phyloP scores from a whole-genome alignment of 352 stramenopile genomes.

The Phytopythium mirpurense region DNA sequence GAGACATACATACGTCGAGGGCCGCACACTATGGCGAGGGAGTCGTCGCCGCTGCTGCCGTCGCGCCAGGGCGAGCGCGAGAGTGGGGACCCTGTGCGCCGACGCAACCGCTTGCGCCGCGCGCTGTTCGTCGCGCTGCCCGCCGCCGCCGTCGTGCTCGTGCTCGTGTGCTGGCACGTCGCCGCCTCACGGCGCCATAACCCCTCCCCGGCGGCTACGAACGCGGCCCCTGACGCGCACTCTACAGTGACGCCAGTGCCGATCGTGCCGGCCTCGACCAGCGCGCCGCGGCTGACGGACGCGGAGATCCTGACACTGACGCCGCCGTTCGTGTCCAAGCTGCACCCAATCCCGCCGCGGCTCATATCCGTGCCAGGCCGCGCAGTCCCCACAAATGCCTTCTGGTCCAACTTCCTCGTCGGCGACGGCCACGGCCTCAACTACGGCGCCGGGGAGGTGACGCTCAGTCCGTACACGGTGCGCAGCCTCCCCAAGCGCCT shows the following conservation, averaged over 20 bases:
- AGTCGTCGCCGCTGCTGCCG: conserved; percentile 53
- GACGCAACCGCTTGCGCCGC: conserved; percentile 26
- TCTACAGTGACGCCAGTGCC: background rate
- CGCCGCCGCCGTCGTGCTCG: conserved; percentile 41
- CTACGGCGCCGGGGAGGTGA: conserved; percentile 64
- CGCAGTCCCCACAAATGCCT: conserved; percentile 83
- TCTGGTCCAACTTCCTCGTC: conserved; percentile 88
- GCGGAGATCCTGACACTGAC: conserved; percentile 46
- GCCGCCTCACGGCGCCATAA: conserved; percentile 10
- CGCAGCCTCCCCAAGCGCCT: conserved; percentile 58
- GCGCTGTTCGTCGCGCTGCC: conserved; percentile 54
- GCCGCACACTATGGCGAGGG: conserved; percentile 15
- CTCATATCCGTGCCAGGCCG: conserved; percentile 30
- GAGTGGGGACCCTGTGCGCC: background rate
- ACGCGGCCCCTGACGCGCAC: background rate
- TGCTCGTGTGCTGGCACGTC: conserved; percentile 40
- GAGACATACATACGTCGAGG: background rate
- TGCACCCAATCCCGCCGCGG: conserved; percentile 58
- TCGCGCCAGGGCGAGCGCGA: conserved; percentile 5
- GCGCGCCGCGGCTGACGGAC: conserved; percentile 19
- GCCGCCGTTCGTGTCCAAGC: conserved; percentile 45
- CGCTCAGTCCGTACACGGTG: conserved; percentile 80
- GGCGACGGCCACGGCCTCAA: conserved; percentile 70
- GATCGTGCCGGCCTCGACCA: background rate
- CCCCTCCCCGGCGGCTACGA: background rate